Evolutionary conservation across 1,139 yeast genomes (phyloP), one percentile per base, ranked within the genome.

Genomic region (Yamadazyma atlantica): DNA sequence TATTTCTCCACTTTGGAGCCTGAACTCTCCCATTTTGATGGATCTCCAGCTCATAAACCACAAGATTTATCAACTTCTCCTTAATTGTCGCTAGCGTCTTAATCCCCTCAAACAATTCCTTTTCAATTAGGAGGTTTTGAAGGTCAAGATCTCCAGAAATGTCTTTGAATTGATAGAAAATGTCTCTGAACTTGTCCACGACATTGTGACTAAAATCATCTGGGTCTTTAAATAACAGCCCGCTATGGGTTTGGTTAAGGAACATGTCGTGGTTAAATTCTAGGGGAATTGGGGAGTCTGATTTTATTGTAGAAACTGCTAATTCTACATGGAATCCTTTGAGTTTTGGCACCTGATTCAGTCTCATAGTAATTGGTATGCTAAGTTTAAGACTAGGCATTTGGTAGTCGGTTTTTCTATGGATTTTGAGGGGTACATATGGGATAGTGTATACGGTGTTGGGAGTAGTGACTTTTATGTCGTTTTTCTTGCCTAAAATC

Each of bases 211-310:
- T 42, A 30, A 65, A 55, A 18, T 54, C 53, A 40, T 68, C 73
- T 3, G 38, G 27, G 42, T 58, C 64, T 9, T 42, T 39, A 14
- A 50, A 45, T 8, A 37, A 37, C 16, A 48, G 28, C 12, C 27
- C 30, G 3, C 42, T 41, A 18, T 54, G 39, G 2, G 34, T 28
- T 37, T 59, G 55, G 14, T 49, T 49, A 43, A 60, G 66, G 11
- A 70, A 53, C 53, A 68, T 57, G 31, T 63, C 68, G 44, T 68
- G 74, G 43, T 63, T 65, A 36, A 71, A 55, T 41, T 70, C 75
- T 13, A 70, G 44, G 1, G 76, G 76, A 14, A 70, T 60, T 10
- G 59, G 56, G 21, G 50, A 15, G 9, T 55, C 54, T 2, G 74
- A 62, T 30, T 60, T 50, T 11, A 69, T 44, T 1, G 73, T 64